Evolutionary conservation across 2,329 filamentous ascomycete genomes (phyloP).

Genomic region (Apiospora saccharicola): DNA sequence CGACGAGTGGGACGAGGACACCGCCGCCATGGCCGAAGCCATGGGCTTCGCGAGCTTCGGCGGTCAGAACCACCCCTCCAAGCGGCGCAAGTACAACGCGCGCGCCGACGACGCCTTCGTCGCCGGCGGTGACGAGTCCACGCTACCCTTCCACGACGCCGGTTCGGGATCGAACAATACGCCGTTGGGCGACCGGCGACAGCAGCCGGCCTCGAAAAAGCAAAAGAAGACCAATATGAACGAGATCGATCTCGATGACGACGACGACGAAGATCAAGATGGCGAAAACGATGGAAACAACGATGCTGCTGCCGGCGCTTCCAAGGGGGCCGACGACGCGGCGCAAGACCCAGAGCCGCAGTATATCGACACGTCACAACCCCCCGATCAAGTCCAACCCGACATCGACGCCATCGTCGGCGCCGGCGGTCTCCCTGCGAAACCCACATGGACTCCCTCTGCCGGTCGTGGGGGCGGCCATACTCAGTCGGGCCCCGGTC

Average conservation of each 20-base stretch:
- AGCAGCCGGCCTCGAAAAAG: slow-evolving; percentile 37
- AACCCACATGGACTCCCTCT: slow-evolving; percentile 14
- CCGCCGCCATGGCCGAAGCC: slow-evolving; percentile 66
- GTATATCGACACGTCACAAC: slow-evolving; percentile 45
- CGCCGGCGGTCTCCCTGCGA: slow-evolving; percentile 24
- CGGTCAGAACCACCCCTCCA: slow-evolving; percentile 56
- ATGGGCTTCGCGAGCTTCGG: slow-evolving; percentile 82
- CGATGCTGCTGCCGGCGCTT: slow-evolving; percentile 7
- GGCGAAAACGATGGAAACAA: slow-evolving; percentile 43
- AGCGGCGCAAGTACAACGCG: slow-evolving; percentile 73
- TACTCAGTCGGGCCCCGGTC: slow-evolving; percentile 27
- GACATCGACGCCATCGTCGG: too few relatives aligned
- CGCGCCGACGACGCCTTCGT: slow-evolving; percentile 49
- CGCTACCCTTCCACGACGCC: slow-evolving; percentile 30
- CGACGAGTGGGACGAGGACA: slow-evolving; percentile 43
- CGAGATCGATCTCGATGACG: slow-evolving; percentile 54
- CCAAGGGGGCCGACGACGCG: neutral
- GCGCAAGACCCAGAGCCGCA: slow-evolving; percentile 37
- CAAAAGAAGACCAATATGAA: slow-evolving; percentile 43
- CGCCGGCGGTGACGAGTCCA: slow-evolving; percentile 40
- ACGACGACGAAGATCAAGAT: slow-evolving; percentile 41
- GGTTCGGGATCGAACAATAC: slow-evolving; percentile 46
- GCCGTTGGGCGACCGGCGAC: slow-evolving; percentile 48
- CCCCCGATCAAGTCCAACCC: slow-evolving; percentile 35
- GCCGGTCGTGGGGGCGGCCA: slow-evolving; percentile 20